These are phyloP conservation scores for Apiospora aurea DNA, from an alignment of 2,329 filamentous ascomycete species.

Conservation along the genomic window DNA sequence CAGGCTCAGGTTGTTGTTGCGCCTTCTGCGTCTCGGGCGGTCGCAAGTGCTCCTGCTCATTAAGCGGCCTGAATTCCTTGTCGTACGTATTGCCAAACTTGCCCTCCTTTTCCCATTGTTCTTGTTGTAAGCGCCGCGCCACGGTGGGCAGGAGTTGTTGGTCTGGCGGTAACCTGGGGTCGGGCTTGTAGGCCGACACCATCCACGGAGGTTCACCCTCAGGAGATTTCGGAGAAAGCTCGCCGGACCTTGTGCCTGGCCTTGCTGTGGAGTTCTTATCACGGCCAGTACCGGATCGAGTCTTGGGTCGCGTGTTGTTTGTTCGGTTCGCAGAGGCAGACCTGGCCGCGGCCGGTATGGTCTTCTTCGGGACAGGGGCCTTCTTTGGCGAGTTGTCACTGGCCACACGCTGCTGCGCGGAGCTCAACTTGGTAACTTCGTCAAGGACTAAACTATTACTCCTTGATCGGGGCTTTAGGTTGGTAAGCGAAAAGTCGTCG, in stretches of 20 bases:
- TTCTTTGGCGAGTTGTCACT: slow-evolving; percentile 60
- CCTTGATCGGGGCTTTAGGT: slow-evolving; percentile 70
- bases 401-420: background rate
- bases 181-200: slow-evolving; percentile 92
- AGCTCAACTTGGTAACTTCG: slow-evolving; percentile 41
- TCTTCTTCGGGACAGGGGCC: slow-evolving; percentile 48
- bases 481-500: slow-evolving; percentile 66
- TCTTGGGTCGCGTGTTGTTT: slow-evolving; percentile 63
- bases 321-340: slow-evolving; percentile 41
- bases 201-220: slow-evolving; percentile 98
- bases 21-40: slow-evolving; percentile 50
- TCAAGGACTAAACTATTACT: slow-evolving; percentile 72
- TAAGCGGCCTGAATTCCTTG: slow-evolving; percentile 84
- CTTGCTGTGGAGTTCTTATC: slow-evolving; percentile 56
- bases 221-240: slow-evolving; percentile 67
- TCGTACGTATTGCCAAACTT: slow-evolving; percentile 87
- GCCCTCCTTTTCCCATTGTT: slow-evolving; percentile 93
- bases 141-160: slow-evolving; percentile 96
- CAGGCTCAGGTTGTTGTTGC: slow-evolving; percentile 22
- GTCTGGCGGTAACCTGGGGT: slow-evolving; percentile 90
- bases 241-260: slow-evolving; percentile 69
- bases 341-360: slow-evolving; percentile 42
- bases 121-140: slow-evolving; percentile 87
- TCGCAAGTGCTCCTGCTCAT: slow-evolving; percentile 63
- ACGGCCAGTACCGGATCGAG: slow-evolving; percentile 62